Conservation (phyloP, 129 eudicot genomes). For the Chrysanthemum lavandulifolium region DNA sequence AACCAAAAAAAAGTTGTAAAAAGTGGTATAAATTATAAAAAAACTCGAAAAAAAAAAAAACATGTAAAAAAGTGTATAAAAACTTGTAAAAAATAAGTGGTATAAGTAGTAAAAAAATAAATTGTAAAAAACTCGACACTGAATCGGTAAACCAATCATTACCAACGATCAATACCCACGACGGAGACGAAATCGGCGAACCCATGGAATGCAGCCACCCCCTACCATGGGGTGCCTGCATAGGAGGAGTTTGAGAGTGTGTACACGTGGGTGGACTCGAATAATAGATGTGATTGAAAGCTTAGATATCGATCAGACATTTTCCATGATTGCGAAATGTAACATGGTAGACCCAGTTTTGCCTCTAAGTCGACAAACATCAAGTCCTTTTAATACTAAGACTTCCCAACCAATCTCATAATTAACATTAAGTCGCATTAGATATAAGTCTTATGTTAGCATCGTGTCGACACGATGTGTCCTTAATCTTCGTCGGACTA, state of each 20-base stretch:
- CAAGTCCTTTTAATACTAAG: constrained; percentile 15
- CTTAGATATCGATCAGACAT: constrained; percentile 6
- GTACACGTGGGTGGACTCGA: constrained; percentile 10
- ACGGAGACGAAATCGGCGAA: no score
- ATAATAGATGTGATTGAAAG: not conserved
- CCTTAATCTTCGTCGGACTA: not conserved
- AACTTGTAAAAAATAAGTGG: no score
- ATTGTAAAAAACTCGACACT: no score
- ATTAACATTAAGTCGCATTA: constrained; percentile 22
- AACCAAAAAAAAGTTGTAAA: no score
- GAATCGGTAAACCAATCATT: no score
- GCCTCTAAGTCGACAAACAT: constrained; percentile 33
- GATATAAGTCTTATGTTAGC: not conserved
- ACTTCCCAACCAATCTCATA: constrained; percentile 49
- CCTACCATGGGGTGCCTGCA: no score
- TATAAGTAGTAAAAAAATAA: no score
- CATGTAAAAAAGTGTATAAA: no score
- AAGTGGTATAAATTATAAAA: no score
- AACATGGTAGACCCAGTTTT: constrained; percentile 60
- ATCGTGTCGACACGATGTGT: not conserved
- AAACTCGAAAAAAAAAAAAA: no score
- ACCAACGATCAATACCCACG: no score
- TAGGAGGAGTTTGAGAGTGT: not conserved
- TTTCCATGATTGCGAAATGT: constrained; percentile 24
- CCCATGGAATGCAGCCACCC: no score